Evolutionary conservation across 1,139 yeast genomes (phyloP).

Genomic region (Blastobotrys buckinghamii): DNA sequence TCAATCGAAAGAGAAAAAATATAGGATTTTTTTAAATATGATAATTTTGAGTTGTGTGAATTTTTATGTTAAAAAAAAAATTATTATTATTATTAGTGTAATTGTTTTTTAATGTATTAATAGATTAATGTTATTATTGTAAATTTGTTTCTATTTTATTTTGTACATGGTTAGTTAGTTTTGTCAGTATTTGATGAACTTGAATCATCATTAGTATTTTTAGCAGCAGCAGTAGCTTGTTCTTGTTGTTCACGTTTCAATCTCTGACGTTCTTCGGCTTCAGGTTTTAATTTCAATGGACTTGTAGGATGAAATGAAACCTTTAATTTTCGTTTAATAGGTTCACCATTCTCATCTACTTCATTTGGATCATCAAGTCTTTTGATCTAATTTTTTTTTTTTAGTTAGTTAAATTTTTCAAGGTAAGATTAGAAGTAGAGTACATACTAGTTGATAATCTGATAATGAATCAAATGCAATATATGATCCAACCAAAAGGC

Average conservation of each 20-base stretch:
- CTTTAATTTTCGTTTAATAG: slow-evolving; percentile 27
- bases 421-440: background rate
- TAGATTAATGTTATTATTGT: background rate
- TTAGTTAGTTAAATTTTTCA: too few relatives aligned
- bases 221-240: background rate
- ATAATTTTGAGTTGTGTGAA: too few relatives aligned
- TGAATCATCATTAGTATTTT: background rate
- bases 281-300: slow-evolving; percentile 30
- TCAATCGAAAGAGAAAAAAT: background rate
- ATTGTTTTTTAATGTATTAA: background rate
- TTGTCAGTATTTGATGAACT: too few relatives aligned
- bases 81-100: background rate
- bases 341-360: slow-evolving; percentile 24
- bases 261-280: slow-evolving; percentile 9
- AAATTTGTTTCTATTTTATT: background rate
- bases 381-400: slow-evolving; percentile 16
- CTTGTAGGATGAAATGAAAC: slow-evolving; percentile 34
- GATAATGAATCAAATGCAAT: slow-evolving; percentile 30
- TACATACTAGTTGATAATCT: slow-evolving; percentile 32
- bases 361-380: slow-evolving; percentile 30
- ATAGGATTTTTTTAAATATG: too few relatives aligned
- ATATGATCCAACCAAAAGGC: slow-evolving; percentile 29
- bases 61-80: background rate
- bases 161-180: background rate
- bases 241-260: background rate